phyloP scores from a whole-genome alignment of 768 basidiomycete species.

The Hydnomerulius pinastri region DNA sequence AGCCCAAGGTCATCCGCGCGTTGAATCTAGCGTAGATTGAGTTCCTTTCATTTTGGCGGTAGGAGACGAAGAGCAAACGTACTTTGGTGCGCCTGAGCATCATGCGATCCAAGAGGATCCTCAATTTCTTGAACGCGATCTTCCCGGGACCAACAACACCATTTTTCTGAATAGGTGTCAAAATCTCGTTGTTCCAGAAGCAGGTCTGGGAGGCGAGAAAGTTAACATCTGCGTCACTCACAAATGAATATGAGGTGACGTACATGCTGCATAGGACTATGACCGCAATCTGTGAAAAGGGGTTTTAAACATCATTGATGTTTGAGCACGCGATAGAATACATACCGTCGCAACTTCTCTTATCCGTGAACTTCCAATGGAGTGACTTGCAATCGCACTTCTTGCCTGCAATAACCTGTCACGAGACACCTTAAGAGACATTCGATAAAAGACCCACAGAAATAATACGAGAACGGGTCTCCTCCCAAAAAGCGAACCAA shows the following conservation, averaged over 20 bases:
- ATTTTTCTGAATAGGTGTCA: conserved; percentile 92
- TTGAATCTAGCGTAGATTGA: conserved; percentile 60
- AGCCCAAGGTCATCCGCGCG: conserved; percentile 94
- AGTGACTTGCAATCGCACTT: conserved; percentile 90
- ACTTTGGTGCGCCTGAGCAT: conserved; percentile 94
- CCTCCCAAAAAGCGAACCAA: conserved; percentile 91
- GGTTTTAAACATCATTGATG: not conserved
- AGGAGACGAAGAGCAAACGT: not conserved
- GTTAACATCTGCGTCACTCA: too few relatives aligned
- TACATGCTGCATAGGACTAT: conserved; percentile 83
- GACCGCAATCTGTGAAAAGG: conserved; percentile 65
- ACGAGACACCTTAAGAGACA: not conserved
- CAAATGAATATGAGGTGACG: conserved; percentile 22
- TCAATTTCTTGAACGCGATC: conserved; percentile 89
- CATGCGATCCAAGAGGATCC: conserved; percentile 86
- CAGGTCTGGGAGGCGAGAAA: conserved; percentile 58
- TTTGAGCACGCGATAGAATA: not conserved
- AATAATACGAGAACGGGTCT: conserved; percentile 90
- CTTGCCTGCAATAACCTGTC: conserved; percentile 59
- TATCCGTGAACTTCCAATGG: conserved; percentile 92
- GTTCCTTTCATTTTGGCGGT: not conserved
- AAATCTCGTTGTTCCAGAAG: conserved; percentile 96
- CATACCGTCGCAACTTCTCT: conserved; percentile 79
- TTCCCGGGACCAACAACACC: conserved; percentile 82
- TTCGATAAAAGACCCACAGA: conserved; percentile 55